Conservation (phyloP, 208 protist species). For the Crithidia acanthocephali region DNA sequence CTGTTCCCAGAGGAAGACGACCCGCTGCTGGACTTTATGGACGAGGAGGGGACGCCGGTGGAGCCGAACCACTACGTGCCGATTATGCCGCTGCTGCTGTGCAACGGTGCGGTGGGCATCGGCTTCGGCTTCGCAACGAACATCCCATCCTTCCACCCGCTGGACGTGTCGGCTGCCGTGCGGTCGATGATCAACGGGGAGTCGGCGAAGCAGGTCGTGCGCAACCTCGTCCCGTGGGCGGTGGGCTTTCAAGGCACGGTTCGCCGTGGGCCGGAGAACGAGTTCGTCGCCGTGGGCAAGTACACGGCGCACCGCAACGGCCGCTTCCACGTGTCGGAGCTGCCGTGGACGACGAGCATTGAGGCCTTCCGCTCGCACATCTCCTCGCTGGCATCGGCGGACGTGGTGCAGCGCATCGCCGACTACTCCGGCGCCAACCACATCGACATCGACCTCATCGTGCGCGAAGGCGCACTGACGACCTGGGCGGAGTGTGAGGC, state of each 20-base stretch:
- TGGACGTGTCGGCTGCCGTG: constrained; percentile 94
- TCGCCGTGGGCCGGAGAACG: constrained; percentile 59
- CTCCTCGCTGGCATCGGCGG: constrained; percentile 63
- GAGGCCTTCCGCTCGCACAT: constrained; percentile 83
- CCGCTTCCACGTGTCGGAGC: constrained; percentile 78
- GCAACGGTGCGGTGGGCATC: constrained; percentile 99
- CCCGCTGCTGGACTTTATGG: constrained; percentile 95
- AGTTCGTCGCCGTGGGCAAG: constrained; percentile 79
- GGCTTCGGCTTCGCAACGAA: constrained; percentile 98
- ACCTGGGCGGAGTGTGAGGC: constrained; percentile 82
- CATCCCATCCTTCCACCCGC: constrained; percentile 96
- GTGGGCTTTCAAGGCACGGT: constrained; percentile 94
- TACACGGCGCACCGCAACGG: constrained; percentile 71
- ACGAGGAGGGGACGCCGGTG: constrained; percentile 98
- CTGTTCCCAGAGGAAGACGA: constrained; percentile 98
- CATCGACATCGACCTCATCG: constrained; percentile 88
- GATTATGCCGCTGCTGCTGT: constrained; percentile 99
- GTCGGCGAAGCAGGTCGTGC: constrained; percentile 68
- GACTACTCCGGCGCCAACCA: constrained; percentile 93
- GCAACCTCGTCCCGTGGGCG: constrained; percentile 95
- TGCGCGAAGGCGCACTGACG: constrained; percentile 55
- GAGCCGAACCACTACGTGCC: constrained; percentile 99
- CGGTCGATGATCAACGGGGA: constrained; percentile 88
- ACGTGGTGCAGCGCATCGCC: constrained; percentile 87
- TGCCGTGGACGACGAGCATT: constrained; percentile 78